Base-by-base conservation (phyloP, 495 filamentous ascomycete species). In the Coniosporium apollinis region DNA sequence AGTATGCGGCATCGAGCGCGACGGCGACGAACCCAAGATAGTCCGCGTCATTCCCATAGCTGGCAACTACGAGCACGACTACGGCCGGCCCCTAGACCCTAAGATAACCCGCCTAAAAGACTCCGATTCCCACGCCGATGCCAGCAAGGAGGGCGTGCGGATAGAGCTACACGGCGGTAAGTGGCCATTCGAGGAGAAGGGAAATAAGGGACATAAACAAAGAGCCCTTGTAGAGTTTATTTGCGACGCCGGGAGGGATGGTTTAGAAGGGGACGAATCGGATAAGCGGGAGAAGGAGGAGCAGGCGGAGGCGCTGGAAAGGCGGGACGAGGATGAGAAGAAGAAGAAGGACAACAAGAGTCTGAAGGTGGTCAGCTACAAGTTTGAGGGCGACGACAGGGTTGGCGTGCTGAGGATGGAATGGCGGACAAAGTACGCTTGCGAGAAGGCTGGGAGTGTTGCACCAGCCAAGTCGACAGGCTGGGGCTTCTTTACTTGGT, bases 401-500 rank as follows among this genome's bases (percentile, higher is more conserved):
- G 62, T 53, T 8, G 61, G 66, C 35, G 57, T 79, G 11, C 51
- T 97, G 36, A 66, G 65, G 34, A 52, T 97, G 48, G 69, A 76
- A 40, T 97, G 89, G 89, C 57, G 60, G 42, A 94, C 89, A 9
- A 79, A 83, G 49, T 74, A 79, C 49, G 87, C 79, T 0, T 97
- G 89, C 56, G 74, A 84, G 42, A 59, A 33, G 38, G 14, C 45
- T 44, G 42, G 54, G 42, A 34, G 11, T 42, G 16, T 26, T 13
- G 24, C 24, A 2, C 28, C 11, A 34, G 43, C 30, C 29, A 61
- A 37, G 41, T 52, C 16, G 48, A 45, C 49, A 6, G 58, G 65
- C 36, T 96, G 87, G 91, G 89, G 91, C 0, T 87, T 94, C 59
- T 94, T 97, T 52, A 94, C 89, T 7, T 97, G 89, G 89, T 64